A percentile compares a stretch with the other conserved stretches of the same genome.
phyloP scores from a whole-genome alignment of 2,329 filamentous ascomycete genomes.

The Grosmannia penicillata region DNA sequence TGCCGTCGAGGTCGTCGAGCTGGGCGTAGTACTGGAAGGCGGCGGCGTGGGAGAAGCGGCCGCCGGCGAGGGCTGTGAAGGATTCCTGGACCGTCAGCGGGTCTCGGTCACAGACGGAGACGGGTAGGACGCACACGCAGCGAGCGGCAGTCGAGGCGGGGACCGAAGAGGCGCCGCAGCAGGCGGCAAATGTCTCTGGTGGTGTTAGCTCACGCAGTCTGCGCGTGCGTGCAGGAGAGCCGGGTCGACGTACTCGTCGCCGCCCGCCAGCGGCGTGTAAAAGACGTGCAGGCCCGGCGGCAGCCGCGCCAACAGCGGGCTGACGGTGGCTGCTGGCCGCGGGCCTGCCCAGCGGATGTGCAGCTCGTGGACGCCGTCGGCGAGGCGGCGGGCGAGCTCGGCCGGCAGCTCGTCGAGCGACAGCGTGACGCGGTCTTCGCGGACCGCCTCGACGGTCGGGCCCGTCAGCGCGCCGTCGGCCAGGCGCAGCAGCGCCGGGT shows the following conservation, averaged over 20 bases:
- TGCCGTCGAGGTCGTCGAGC: slow-evolving; percentile 38
- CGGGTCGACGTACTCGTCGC: not conserved
- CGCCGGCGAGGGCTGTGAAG: slow-evolving; percentile 42
- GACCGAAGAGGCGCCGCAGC: slow-evolving; percentile 41
- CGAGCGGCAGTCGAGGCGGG: slow-evolving; percentile 35
- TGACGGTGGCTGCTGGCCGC: slow-evolving; percentile 37
- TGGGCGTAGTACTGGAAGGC: slow-evolving; percentile 57
- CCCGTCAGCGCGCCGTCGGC: slow-evolving; percentile 38
- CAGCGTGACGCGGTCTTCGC: slow-evolving; percentile 69
- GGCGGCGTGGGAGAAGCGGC: slow-evolving; percentile 45
- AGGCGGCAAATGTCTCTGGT: slow-evolving; percentile 40
- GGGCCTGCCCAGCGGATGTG: slow-evolving; percentile 67
- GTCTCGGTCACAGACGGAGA: not conserved
- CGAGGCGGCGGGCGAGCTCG: slow-evolving; percentile 48
- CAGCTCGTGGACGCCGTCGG: slow-evolving; percentile 48
- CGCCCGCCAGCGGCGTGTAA: slow-evolving; percentile 40
- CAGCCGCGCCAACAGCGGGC: slow-evolving; percentile 60
- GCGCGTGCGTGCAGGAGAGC: not conserved
- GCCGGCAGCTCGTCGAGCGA: slow-evolving; percentile 57
- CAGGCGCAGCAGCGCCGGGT: slow-evolving; percentile 48
- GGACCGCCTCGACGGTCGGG: slow-evolving; percentile 44
- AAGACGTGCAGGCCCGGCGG: slow-evolving; percentile 73
- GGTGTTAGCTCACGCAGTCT: slow-evolving; percentile 1
- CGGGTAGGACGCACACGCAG: slow-evolving; percentile 22
- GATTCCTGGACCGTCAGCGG: slow-evolving; percentile 20